These are phyloP conservation scores for Cryphonectria parasitica DNA, from an alignment of 2,329 filamentous ascomycete species.

Conservation along the genomic window DNA sequence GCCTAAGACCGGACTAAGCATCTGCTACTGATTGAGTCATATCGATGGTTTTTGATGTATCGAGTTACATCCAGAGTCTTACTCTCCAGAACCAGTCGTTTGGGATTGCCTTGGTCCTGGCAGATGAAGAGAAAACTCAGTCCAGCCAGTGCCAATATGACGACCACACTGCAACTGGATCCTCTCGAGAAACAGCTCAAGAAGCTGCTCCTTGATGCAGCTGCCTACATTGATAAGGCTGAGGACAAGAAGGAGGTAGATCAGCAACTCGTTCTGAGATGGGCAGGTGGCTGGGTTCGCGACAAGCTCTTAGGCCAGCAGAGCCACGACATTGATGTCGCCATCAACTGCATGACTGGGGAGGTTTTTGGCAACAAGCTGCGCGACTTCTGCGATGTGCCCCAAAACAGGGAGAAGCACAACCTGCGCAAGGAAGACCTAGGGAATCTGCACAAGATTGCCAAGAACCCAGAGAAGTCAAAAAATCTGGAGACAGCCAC, in stretches of 20 bases:
- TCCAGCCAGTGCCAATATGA: conserved; percentile 19
- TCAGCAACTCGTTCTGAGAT: conserved; percentile 68
- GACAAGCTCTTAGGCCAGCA: conserved; percentile 76
- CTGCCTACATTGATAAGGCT: conserved; percentile 65
- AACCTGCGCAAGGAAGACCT: conserved; percentile 61
- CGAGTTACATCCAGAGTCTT: background rate
- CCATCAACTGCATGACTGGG: conserved; percentile 85
- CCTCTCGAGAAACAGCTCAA: conserved; percentile 73
- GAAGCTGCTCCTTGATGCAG: conserved; percentile 81
- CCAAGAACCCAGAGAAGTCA: conserved; percentile 91
- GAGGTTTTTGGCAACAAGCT: conserved; percentile 73
- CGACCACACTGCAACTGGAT: conserved; percentile 59
- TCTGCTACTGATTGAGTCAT: conserved; percentile 14
- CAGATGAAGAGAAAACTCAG: conserved; percentile 30
- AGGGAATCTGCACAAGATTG: conserved; percentile 83
- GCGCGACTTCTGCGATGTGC: conserved; percentile 67
- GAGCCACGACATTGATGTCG: conserved; percentile 83
- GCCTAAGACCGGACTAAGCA: background rate
- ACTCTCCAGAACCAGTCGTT: background rate
- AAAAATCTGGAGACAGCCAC: conserved; percentile 95
- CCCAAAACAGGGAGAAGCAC: conserved; percentile 65
- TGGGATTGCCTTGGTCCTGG: conserved; percentile 3
- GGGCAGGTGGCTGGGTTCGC: conserved; percentile 86
- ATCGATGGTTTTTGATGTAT: conserved; percentile 20
- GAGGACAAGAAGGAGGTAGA: conserved; percentile 24